Percentiles rank a stretch among this genome's conserved stretches.
Evolutionary conservation across 768 basidiomycete genomes (phyloP).

Genomic region (Punctularia strigosozonata): DNA sequence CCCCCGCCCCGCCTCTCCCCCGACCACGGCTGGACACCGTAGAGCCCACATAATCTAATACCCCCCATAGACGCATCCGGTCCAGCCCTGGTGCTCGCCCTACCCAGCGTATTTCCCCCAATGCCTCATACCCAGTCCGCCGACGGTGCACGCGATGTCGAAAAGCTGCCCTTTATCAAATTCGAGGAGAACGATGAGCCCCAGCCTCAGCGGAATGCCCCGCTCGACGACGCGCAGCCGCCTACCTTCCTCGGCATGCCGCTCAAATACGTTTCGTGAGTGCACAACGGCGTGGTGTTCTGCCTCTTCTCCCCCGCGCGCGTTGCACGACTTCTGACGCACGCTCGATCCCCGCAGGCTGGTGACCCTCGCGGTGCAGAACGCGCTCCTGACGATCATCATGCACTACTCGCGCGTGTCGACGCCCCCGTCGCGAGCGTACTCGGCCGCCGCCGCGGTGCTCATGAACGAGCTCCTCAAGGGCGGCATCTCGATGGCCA

Average conservation of each 20-base stretch:
- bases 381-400: conserved; percentile 81
- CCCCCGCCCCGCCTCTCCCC: too few species aligned
- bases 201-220: too few species aligned
- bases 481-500: conserved; percentile 72
- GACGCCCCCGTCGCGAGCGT: conserved; percentile 59
- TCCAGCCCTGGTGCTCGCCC: too few species aligned
- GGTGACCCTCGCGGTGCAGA: conserved; percentile 83
- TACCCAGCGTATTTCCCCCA: too few species aligned
- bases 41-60: too few species aligned
- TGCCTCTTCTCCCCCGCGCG: conserved; percentile 1
- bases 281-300: conserved; percentile 4
- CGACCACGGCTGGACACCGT: too few species aligned
- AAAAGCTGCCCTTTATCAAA: too few species aligned
- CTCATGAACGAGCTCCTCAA: conserved; percentile 92
- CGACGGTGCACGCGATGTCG: too few species aligned
- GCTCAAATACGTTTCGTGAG: conserved; percentile 57
- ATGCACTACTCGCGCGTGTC: conserved; percentile 95
- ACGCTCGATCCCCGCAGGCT: conserved; percentile 31
- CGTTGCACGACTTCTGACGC: conserved; percentile 3
- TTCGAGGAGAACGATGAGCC: too few species aligned
- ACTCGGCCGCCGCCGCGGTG: conserved; percentile 91
- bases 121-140: too few species aligned
- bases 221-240: too few species aligned
- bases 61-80: too few species aligned
- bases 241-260: conserved; percentile 61